Evolutionary conservation across 2,329 filamentous ascomycete genomes (phyloP), one percentile per base, ranked within the genome.

Genomic region (Epichloe gansuensis): DNA sequence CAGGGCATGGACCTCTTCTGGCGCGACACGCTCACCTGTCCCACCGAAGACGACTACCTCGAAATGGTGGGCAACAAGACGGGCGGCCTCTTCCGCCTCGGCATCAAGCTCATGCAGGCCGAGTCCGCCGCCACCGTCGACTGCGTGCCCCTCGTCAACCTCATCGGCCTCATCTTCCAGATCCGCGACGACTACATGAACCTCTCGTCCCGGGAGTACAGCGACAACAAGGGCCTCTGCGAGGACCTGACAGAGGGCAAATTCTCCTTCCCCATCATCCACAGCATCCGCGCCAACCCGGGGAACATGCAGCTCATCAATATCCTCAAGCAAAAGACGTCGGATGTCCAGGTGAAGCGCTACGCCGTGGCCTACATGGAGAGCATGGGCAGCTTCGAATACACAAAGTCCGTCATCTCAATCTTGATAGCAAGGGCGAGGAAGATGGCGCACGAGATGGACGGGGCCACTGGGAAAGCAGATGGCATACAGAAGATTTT

Each of bases 181-280:
- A 93, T 95, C 69, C 81, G 87, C 60, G 87, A 91, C 72, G 93
- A 98, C 75, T 95, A 95, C 71, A 82, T 89, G 67, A 97, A 97
- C 66, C 81, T 98, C 43, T 79, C 77, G 34, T 80, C 76, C 17
- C 72, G 71, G n/a, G 76, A 82, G 62, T 96, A 96, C 73, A 83
- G 82, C 39, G 75, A 85, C 57, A 91, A 95, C 68, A 97, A 97
- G 72, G 93, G 91, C 48, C 79, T 95, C 59, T 95, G 88, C 68
- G 91, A 97, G 72, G 93, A 97, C 68, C 71, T 97, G 60, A 96
- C 89, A 1, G 93, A 97, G 71, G 91, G 91, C 57, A 97, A 97
- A 75, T 96, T 96, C 72, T 91, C 85, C 27, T 96, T 96, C 66
- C 89, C 90, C 41, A 84, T 97, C 61, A 95, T 97, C 61, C 91